Base-by-base conservation (phyloP, 1,284 basidiomycete genomes). In the Kalmanozyma brasiliensis region DNA sequence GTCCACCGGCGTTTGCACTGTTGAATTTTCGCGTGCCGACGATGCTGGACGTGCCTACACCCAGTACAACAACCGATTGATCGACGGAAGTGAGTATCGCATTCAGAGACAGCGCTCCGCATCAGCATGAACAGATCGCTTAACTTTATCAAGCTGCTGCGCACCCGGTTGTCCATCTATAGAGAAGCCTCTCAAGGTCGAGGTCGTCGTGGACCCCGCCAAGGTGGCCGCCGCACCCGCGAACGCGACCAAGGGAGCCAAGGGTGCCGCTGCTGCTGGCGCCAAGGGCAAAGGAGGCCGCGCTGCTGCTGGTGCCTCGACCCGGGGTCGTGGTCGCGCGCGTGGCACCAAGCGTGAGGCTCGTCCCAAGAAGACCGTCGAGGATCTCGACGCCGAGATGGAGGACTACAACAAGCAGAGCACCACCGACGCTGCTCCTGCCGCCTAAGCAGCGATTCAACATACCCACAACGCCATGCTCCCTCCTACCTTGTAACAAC, bases 11-110 rank as follows among this genome's bases (percentile, higher is more conserved):
- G 86, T 90, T 62, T 94, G 94, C 38, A 89, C 90, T 11, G 90
- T 98, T 67, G 87, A 89, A 72, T 98, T 98, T 87, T 86, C 87
- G 80, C 89, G 88, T 77, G 89, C 89, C 77, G 93, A 93, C 55
- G 93, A 96, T 79, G 95, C 91, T 59, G 89, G 88, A 83, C 93
- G 91, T 86, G 95, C 95, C 6, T 95, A 90, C 85, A 87, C 90
- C 73, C 88, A 93, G 77, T 98, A 98, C 87, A 93, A 98, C 88
- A 93, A 94, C 86, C 90, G 95, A 83, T 90, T 98, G 85, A 95
- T 98, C 88, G 95, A 98, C 89, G 93, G 94, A 86, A 96, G 94
- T 98, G 91, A 69, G 66, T 68, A 62, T 29, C 29, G 20, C 6
- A 30, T 8, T 10, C n/a, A 3, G 19, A 20, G 19, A 29, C 10